These are phyloP conservation scores for Leishmania tarentolae DNA, from an alignment of 208 protist species.

Conservation along the genomic window DNA sequence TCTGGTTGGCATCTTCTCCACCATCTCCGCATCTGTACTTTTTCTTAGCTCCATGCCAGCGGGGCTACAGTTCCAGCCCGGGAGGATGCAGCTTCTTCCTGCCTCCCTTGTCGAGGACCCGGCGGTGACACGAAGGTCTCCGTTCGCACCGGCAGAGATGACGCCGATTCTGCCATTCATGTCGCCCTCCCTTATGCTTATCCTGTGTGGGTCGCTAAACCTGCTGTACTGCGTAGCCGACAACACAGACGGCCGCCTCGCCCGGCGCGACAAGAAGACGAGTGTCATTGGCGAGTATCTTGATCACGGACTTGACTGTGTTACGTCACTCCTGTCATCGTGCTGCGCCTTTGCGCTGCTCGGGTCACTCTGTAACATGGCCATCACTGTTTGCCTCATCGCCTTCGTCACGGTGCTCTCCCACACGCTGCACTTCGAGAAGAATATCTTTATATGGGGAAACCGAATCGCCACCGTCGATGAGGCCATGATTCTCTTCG, in stretches of 20 bases:
- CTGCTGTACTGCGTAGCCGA: constrained; percentile 87
- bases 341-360: constrained; percentile 66
- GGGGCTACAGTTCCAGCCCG: constrained; percentile 59
- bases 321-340: constrained; percentile 86
- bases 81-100: constrained; percentile 46
- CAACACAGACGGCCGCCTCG: constrained; percentile 91
- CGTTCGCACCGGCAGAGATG: constrained; percentile 41
- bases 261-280: constrained; percentile 72
- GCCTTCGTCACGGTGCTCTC: constrained; percentile 73
- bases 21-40: constrained; percentile 69
- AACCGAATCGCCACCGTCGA: constrained; percentile 87
- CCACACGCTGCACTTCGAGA: constrained; percentile 86
- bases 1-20: constrained; percentile 71
- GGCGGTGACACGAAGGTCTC: constrained; percentile 20
- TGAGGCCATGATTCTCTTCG: constrained; percentile 92
- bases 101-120: constrained; percentile 38
- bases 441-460: constrained; percentile 86
- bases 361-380: constrained; percentile 69
- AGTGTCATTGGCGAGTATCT: constrained; percentile 90
- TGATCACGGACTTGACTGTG: constrained; percentile 92
- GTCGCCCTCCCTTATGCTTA: constrained; percentile 42
- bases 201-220: constrained; percentile 76
- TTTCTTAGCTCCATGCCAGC: constrained; percentile 77
- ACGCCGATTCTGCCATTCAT: constrained; percentile 44
- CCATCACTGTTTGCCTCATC: constrained; percentile 62